Conservation (phyloP, 192 early-diverging fungal species). For the Backusella luteola region DNA sequence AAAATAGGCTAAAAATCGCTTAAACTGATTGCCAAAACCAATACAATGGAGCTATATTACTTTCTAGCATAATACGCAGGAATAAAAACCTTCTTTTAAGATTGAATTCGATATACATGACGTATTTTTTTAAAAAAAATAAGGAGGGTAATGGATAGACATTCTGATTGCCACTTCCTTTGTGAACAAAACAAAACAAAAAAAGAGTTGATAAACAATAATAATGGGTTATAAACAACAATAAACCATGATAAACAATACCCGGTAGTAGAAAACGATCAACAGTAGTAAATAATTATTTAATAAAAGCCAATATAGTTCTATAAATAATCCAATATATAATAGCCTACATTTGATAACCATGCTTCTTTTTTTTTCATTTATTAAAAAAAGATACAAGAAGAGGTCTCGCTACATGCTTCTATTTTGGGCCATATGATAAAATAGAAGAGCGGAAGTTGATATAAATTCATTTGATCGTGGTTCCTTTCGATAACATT, state of each 20-base stretch:
- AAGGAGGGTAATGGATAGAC: neutral
- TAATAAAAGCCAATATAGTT: neutral
- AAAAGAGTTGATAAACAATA: neutral
- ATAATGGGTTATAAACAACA: neutral
- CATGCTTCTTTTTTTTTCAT: neutral
- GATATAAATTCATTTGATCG: neutral
- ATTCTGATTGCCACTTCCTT: neutral
- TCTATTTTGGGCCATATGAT: neutral
- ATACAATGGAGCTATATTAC: neutral
- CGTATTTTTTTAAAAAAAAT: neutral
- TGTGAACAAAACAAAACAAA: neutral
- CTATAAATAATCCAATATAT: neutral
- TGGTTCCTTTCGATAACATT: conserved; percentile 1
- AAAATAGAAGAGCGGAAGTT: neutral
- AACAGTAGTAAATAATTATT: neutral
- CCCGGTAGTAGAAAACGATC: neutral
- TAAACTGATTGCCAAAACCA: neutral
- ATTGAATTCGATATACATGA: neutral
- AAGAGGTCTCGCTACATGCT: neutral
- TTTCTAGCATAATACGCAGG: neutral
- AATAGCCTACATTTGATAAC: neutral
- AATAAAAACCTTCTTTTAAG: neutral
- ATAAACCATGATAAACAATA: neutral
- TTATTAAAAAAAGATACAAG: neutral
- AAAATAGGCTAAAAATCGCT: neutral